These are phyloP conservation scores for Epichloe scottii DNA, from an alignment of 2,329 filamentous ascomycete species.

Conservation along the genomic window DNA sequence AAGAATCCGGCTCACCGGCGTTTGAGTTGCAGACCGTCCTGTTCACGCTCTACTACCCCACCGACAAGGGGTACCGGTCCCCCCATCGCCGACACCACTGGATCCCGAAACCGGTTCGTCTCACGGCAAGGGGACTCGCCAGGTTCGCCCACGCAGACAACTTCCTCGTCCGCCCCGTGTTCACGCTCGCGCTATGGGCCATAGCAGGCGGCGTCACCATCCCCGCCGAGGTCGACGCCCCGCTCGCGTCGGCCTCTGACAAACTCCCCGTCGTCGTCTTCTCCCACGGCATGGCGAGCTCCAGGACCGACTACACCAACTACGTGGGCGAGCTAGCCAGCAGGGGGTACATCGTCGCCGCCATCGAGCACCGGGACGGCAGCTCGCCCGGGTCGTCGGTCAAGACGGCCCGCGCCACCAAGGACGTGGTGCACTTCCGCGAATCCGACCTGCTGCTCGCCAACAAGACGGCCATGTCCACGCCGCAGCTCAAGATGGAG, in stretches of 20 bases:
- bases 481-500: conserved; percentile 26
- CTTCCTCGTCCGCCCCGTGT: conserved; percentile 28
- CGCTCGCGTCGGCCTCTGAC: conserved; percentile 17
- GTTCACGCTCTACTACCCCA: conserved; percentile 37
- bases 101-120: conserved; percentile 30
- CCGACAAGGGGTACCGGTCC: conserved; percentile 7
- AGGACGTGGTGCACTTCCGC: conserved; percentile 22
- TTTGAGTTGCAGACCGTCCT: conserved; percentile 35
- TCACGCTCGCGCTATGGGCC: conserved; percentile 28
- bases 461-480: conserved; percentile 19
- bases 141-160: conserved; percentile 31
- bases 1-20: conserved; percentile 22
- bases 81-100: conserved; percentile 27
- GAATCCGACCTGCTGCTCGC: conserved; percentile 20
- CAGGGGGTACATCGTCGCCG: conserved; percentile 35
- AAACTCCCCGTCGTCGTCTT: conserved; percentile 35
- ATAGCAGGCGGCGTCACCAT: conserved; percentile 33
- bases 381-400: conserved; percentile 34
- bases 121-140: conserved; percentile 34
- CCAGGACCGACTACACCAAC: conserved; percentile 38
- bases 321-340: conserved; percentile 37
- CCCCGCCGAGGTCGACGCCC: conserved; percentile 34
- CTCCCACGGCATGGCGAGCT: conserved; percentile 39
- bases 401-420: conserved; percentile 18
- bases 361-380: conserved; percentile 40